phyloP scores from a whole-genome alignment of 305 asterid genomes.

The Andrographis paniculata region DNA sequence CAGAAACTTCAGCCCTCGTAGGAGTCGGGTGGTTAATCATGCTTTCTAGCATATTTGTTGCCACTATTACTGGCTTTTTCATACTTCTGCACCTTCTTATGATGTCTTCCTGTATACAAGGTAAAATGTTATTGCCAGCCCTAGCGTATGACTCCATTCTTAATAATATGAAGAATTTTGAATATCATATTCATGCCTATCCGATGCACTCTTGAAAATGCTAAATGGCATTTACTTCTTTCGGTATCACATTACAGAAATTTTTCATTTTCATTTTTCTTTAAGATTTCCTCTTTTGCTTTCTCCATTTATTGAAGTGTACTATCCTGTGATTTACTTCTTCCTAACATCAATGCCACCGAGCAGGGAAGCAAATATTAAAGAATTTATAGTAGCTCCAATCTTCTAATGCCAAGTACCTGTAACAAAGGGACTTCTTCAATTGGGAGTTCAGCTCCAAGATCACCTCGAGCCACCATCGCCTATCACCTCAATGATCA shows the following conservation, averaged over 20 bases:
- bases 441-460: slow-evolving; percentile 97
- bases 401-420: slow-evolving; percentile 33
- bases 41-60: slow-evolving; percentile 96
- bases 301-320: not conserved
- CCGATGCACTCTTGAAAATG: too few species aligned
- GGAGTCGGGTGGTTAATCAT: slow-evolving; percentile 98
- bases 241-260: too few species aligned
- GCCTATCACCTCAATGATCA: slow-evolving; percentile 45
- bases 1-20: slow-evolving; percentile 98
- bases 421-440: slow-evolving; percentile 97
- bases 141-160: too few species aligned
- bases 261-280: not conserved
- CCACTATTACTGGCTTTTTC: slow-evolving; percentile 93
- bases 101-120: slow-evolving; percentile 63
- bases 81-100: slow-evolving; percentile 81
- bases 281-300: too few species aligned
- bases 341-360: not conserved
- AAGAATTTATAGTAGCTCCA: slow-evolving; percentile 7
- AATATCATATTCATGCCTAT: too few species aligned
- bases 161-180: too few species aligned
- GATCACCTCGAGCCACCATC: slow-evolving; percentile 99
- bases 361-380: slow-evolving; percentile 7
- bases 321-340: not conserved
- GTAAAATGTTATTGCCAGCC: slow-evolving; percentile 9
- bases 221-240: too few species aligned